Percentiles rank a stretch among this genome's conserved stretches.
Conservation (phyloP, 2,329 filamentous ascomycete genomes). For the Talaromyces marneffei region DNA sequence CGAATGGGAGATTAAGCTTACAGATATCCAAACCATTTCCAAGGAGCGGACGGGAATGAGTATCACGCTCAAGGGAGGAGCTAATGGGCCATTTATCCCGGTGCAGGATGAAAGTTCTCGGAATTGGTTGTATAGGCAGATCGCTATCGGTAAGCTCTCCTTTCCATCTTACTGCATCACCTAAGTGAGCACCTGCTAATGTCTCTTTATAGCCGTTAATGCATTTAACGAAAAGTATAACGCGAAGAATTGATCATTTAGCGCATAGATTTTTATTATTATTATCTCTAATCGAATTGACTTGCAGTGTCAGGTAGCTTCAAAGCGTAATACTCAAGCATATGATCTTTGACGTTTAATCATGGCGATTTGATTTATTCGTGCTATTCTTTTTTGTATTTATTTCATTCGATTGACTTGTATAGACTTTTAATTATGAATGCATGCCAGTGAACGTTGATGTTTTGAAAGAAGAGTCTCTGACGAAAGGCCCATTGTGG, state of each 20-base stretch:
- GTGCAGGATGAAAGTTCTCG: slow-evolving; percentile 76
- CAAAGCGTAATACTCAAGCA: background rate
- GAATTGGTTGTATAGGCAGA: slow-evolving; percentile 62
- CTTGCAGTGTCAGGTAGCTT: background rate
- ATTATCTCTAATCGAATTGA: background rate
- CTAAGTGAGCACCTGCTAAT: background rate
- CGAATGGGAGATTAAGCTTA: slow-evolving; percentile 94
- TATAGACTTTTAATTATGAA: background rate
- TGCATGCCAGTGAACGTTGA: background rate
- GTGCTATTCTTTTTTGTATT: background rate
- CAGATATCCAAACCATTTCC: slow-evolving; percentile 92
- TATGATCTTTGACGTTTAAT: background rate
- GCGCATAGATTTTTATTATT: background rate
- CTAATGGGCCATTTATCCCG: slow-evolving; percentile 90
- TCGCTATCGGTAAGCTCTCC: slow-evolving; percentile 48
- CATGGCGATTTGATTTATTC: background rate
- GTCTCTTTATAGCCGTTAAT: slow-evolving; percentile 51
- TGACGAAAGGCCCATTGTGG: no score
- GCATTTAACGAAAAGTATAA: slow-evolving; percentile 64
- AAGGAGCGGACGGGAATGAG: slow-evolving; percentile 95
- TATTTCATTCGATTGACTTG: background rate
- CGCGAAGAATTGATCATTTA: slow-evolving; percentile 46
- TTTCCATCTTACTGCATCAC: background rate
- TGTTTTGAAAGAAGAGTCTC: no score
- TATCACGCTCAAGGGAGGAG: slow-evolving; percentile 79